A percentile compares a stretch with the other conserved stretches of the same genome.
Evolutionary conservation across 2,329 filamentous ascomycete species (phyloP).

Genomic region (Monilinia fructigena): DNA sequence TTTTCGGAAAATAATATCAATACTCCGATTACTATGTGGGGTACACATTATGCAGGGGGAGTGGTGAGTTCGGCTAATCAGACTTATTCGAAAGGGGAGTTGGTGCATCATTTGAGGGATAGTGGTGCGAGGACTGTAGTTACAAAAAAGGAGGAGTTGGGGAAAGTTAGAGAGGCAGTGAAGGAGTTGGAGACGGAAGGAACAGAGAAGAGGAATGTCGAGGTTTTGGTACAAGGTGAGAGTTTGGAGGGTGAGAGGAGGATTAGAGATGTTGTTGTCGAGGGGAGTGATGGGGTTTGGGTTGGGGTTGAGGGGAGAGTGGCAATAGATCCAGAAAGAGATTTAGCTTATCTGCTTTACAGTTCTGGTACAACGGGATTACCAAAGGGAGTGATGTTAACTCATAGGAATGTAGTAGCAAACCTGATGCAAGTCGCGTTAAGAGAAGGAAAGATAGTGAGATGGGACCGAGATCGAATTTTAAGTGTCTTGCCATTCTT

Average conservation of each 20-base stretch:
- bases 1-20: constrained; percentile 56
- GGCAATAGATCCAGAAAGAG: not conserved
- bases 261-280: not conserved
- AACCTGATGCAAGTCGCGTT: constrained; percentile 8
- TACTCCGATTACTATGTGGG: constrained; percentile 54
- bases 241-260: not conserved
- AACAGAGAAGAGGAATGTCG: not conserved
- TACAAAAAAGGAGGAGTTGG: constrained; percentile 40
- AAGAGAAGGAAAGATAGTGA: constrained; percentile 48
- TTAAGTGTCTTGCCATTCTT: constrained; percentile 14
- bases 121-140: constrained; percentile 48
- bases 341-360: constrained; percentile 66
- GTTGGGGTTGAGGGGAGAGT: not conserved
- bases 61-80: constrained; percentile 57
- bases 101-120: constrained; percentile 19
- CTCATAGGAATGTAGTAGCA: constrained; percentile 32
- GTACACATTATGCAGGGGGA: constrained; percentile 51
- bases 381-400: constrained; percentile 75
- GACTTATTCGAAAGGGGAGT: constrained; percentile 49
- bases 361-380: constrained; percentile 77
- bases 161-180: constrained; percentile 32
- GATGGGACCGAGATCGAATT: constrained; percentile 36
- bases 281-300: too few species aligned
- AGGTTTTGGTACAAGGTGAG: not conserved
- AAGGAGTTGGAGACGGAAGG: not conserved